Conservation (phyloP, 2,329 filamentous ascomycete species). For the Incumbomyces lentus region DNA sequence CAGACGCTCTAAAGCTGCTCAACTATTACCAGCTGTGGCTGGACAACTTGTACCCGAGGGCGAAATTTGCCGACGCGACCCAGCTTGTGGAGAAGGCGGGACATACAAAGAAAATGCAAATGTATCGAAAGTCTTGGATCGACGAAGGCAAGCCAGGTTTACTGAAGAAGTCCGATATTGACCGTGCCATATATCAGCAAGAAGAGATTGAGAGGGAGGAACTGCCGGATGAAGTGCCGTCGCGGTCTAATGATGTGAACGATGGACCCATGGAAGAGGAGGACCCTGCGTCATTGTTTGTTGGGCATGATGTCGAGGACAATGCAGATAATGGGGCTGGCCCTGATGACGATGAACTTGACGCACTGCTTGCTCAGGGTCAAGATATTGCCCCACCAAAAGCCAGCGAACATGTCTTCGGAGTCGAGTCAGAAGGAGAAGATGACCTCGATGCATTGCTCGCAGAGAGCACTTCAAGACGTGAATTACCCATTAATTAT, state of each 20-base stretch:
- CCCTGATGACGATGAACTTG: constrained; percentile 12
- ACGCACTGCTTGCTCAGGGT: constrained; percentile 11
- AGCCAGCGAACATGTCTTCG: background rate
- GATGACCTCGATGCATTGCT: constrained; percentile 22
- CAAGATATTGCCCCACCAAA: background rate
- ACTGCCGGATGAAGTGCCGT: background rate
- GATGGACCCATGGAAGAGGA: background rate
- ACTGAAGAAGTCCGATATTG: constrained; percentile 8
- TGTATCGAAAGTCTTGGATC: constrained; percentile 72
- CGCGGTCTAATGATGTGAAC: background rate
- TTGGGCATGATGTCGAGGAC: constrained; percentile 5
- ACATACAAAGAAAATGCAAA: constrained; percentile 68
- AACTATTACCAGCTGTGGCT: constrained; percentile 95
- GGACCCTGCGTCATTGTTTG: constrained; percentile 1
- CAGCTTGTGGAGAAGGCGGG: constrained; percentile 87
- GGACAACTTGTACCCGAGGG: constrained; percentile 88
- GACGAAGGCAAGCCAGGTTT: constrained; percentile 48
- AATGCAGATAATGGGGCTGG: constrained; percentile 10
- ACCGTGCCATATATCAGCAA: constrained; percentile 9
- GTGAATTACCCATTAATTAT: no score
- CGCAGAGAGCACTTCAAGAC: constrained; percentile 16
- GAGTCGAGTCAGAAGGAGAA: constrained; percentile 17
- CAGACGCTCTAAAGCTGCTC: constrained; percentile 69
- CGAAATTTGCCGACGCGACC: constrained; percentile 82
- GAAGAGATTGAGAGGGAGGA: constrained; percentile 11